Conservation (phyloP, 164 flowering plant species). For the Magnolia sinica region DNA sequence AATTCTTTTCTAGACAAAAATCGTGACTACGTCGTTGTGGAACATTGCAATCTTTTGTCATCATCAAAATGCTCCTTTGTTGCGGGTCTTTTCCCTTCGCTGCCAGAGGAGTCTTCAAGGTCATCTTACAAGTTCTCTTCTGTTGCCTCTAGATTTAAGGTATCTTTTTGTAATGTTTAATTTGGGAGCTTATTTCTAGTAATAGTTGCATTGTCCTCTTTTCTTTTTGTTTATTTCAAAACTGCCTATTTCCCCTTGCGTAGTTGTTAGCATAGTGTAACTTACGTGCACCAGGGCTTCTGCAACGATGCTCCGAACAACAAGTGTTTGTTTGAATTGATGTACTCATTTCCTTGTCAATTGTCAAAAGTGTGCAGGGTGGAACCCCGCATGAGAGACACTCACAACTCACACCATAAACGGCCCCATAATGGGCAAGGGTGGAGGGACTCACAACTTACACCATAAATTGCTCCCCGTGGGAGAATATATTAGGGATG, state of each 20-base stretch:
- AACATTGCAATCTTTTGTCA: slow-evolving; percentile 81
- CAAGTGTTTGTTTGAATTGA: too few species aligned
- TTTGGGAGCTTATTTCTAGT: not conserved
- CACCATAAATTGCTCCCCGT: too few species aligned
- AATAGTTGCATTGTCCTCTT: not conserved
- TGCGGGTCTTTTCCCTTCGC: slow-evolving; percentile 74
- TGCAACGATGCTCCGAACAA: not conserved
- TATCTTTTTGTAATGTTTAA: slow-evolving; percentile 17
- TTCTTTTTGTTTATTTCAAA: not conserved
- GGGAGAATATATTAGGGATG: too few species aligned
- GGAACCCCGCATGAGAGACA: too few species aligned
- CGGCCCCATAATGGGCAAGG: too few species aligned
- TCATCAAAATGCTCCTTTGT: slow-evolving; percentile 82
- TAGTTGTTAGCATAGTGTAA: not conserved
- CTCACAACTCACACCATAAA: too few species aligned
- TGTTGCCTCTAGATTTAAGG: slow-evolving; percentile 93
- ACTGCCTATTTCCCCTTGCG: not conserved
- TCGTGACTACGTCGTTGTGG: slow-evolving; percentile 90
- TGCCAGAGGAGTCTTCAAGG: slow-evolving; percentile 76
- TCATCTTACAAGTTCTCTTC: slow-evolving; percentile 98
- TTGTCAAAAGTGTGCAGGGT: too few species aligned
- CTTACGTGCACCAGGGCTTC: not conserved
- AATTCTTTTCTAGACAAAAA: slow-evolving; percentile 87
- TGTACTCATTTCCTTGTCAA: too few species aligned
- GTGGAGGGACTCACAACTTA: too few species aligned